Evolutionary conservation across 2,329 filamentous ascomycete species (phyloP), one percentile per base, ranked within the genome.

Genomic region (Aplosporella prunicola): DNA sequence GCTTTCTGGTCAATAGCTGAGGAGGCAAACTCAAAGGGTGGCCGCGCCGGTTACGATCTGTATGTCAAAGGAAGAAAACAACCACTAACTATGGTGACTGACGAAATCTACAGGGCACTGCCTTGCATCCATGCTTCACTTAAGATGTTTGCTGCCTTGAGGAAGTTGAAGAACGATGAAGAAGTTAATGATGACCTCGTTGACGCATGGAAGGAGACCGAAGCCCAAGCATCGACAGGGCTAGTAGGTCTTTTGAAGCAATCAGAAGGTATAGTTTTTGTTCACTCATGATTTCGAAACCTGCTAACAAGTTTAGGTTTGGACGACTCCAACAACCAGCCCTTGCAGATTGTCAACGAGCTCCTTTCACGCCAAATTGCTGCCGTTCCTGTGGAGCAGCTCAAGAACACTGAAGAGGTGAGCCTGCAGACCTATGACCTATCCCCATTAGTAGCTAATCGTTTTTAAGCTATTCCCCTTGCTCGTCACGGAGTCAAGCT

Each of bases 111-210:
- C 29, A 55, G 53, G 28, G 45, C 52, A 1, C 51, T 61, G 6
- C 74, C 83, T 0, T 71, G 80, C 17, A 64, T 87, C 0, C 72
- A 88, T 51, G 71, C 81, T 5, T 84, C 84, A 0, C 65, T 95
- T 17, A 81, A 79, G 51, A 65, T 96, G 0, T 76, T 80, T 42
- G 68, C 68, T 11, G 66, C 67, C 1, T 55, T 96, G 2, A 72
- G 77, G 44, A 66, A 64, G 3, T 59, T 89, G 0, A 60, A 63
- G 1, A 52, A 52, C 14, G 52, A 52, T 7, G 68, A 76, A 13
- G 81, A 88, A 13, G 71, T 80, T 2, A 95, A 94, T 45, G 89
- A 96, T 45, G 89, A 96, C 54, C 69, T 95, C 1, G 63, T 77
- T 10, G 88, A 95, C 50, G 76, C 77, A 0, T 72, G 89, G 51